A percentile compares a stretch with the other conserved stretches of the same genome.
These are phyloP conservation scores for Globisporangium nagaii DNA, from an alignment of 352 stramenopile species.

Conservation along the genomic window DNA sequence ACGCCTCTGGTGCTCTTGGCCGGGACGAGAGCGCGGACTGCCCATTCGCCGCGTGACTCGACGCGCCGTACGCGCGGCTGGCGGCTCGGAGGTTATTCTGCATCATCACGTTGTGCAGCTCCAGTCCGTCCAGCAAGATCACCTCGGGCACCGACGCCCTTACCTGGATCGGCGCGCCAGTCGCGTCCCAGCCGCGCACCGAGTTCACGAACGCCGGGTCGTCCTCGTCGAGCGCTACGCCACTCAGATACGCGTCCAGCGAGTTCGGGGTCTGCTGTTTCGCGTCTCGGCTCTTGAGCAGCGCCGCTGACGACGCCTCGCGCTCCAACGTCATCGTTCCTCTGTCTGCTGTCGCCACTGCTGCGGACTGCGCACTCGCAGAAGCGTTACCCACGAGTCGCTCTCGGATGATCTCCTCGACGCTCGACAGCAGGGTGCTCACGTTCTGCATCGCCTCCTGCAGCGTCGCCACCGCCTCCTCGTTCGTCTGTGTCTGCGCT, in stretches of 20 bases:
- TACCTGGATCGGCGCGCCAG: neutral
- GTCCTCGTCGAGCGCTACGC: conserved; percentile 5
- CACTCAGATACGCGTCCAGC: conserved; percentile 26
- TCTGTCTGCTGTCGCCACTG: neutral
- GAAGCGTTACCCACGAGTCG: neutral
- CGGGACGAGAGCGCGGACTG: neutral
- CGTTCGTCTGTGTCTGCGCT: neutral
- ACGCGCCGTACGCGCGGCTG: neutral
- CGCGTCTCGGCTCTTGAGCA: neutral
- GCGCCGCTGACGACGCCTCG: neutral
- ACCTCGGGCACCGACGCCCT: neutral
- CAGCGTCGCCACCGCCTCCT: neutral
- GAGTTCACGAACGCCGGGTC: conserved; percentile 27
- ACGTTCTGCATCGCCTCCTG: conserved; percentile 3
- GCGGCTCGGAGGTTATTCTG: conserved; percentile 2
- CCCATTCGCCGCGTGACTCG: neutral
- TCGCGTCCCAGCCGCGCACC: conserved; percentile 28
- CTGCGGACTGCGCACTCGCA: neutral
- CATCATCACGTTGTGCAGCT: conserved; percentile 11
- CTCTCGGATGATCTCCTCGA: conserved; percentile 12
- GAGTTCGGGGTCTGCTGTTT: conserved; percentile 11
- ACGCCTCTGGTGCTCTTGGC: neutral
- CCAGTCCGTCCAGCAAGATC: neutral
- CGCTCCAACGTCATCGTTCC: neutral
- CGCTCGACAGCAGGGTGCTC: conserved; percentile 5